phyloP scores from a whole-genome alignment of 163 green algal genomes.

The Trebouxia gelatinosa region DNA sequence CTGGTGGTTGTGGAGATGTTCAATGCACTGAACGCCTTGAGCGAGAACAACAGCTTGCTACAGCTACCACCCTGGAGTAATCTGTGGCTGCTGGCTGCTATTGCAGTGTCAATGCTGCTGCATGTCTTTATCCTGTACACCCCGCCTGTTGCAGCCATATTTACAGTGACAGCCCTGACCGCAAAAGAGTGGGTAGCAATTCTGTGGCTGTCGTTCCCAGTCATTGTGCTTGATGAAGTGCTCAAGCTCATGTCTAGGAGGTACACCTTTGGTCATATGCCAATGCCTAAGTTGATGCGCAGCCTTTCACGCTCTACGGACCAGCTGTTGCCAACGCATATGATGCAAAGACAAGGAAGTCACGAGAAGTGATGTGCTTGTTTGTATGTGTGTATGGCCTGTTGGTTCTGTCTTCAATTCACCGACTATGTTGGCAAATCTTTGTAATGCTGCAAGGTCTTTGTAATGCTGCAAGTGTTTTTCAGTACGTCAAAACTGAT shows the following conservation, averaged over 20 bases:
- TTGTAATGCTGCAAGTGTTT: too few species aligned
- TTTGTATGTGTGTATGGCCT: too few species aligned
- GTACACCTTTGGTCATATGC: not conserved
- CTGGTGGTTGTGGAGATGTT: slow-evolving; percentile 98
- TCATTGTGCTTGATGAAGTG: slow-evolving; percentile 80
- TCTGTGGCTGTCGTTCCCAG: slow-evolving; percentile 71
- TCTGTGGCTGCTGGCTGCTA: slow-evolving; percentile 85
- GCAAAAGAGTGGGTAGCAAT: slow-evolving; percentile 74
- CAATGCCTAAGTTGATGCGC: slow-evolving; percentile 8
- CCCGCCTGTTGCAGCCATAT: slow-evolving; percentile 50
- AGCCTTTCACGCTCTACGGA: not conserved
- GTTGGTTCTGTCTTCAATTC: too few species aligned
- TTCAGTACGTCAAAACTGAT: too few species aligned
- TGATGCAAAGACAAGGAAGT: slow-evolving; percentile 7
- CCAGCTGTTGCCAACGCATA: not conserved
- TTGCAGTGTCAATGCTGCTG: slow-evolving; percentile 73
- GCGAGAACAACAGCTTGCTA: slow-evolving; percentile 56
- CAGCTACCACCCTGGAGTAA: slow-evolving; percentile 66
- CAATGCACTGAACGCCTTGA: slow-evolving; percentile 95
- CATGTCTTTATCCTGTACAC: slow-evolving; percentile 59
- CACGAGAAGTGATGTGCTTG: slow-evolving; percentile 25
- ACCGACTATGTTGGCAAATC: too few species aligned
- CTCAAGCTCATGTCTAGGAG: slow-evolving; percentile 63
- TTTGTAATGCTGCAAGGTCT: too few species aligned
- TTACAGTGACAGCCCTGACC: slow-evolving; percentile 53